Base-by-base conservation (phyloP, 2,329 filamentous ascomycete genomes). In the Phoma sp. region DNA sequence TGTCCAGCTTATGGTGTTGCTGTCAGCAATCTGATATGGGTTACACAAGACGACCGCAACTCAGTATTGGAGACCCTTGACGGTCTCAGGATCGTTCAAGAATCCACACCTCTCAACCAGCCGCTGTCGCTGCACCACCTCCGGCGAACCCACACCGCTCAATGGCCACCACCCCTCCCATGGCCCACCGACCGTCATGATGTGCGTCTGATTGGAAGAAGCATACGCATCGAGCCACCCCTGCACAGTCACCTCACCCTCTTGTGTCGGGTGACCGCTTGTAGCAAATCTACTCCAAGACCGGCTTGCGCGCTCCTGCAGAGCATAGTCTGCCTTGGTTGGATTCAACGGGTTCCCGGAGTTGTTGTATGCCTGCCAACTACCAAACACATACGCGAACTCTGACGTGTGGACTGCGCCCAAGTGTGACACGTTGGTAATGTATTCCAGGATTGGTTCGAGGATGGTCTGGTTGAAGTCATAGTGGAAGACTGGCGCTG, bases 381-480 rank as follows among this genome's bases (percentile, higher is more conserved):
- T 73, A 21, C 63, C 82, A 55, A 81, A 84, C 3, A 82, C 70
- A 66, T 84, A 85, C 5, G 80, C 78, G 24, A 84, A 79, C 46
- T 85, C 83, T 0, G 81, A 80, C 0, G 80, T 82, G 63, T 85
- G 83, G 5, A 82, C 73, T 0, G 78, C 71, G 25, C 82, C 82
- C 5, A 80, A 62, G 1, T 79, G 79, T 1, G 74, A 69, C 3
- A 70, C 58, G 9, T 74, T 73, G 21, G 61, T 61, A 7, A 57
- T 38, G 3, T 70, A 46, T 9, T 69, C 67, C n/a, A 84, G 64
- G 27, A 80, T 74, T 0, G 77, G 73, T 3, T 76, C 78, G 2
- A 83, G 69, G n/a, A 85, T 74, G 0, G 82, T 85, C 61, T 84
- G 81, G 65, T 85, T 85, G 71, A 80, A 81, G 55, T 79, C 70